Evolutionary conservation across 345 rosid genomes (phyloP).

Genomic region (Hypericum perforatum): DNA sequence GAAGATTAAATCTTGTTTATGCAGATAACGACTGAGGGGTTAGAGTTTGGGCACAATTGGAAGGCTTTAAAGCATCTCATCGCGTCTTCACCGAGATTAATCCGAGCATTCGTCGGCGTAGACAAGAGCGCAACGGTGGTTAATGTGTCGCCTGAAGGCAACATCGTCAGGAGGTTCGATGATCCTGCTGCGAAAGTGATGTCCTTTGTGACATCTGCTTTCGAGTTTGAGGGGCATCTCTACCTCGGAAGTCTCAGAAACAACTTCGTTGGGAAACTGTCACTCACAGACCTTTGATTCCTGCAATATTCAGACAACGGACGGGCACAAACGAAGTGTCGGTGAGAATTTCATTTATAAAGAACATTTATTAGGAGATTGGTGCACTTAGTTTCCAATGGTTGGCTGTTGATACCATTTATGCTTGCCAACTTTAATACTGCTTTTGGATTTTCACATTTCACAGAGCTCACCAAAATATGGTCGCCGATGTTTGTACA

Average conservation of each 20-base stretch:
- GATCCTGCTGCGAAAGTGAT: conserved; percentile 35
- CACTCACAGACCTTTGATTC: conserved; percentile 8
- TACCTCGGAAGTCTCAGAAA: conserved; percentile 37
- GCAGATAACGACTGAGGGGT: conserved; percentile 19
- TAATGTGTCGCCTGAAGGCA: conserved; percentile 38
- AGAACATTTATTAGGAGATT: too few relatives aligned
- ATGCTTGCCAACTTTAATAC: too few relatives aligned
- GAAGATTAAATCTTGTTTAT: not conserved
- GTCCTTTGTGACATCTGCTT: conserved; percentile 36
- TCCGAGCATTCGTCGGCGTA: not conserved
- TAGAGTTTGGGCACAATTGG: conserved; percentile 36
- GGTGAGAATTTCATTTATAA: too few relatives aligned
- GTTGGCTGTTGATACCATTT: too few relatives aligned
- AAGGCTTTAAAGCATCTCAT: conserved; percentile 24
- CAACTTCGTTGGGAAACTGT: conserved; percentile 34
- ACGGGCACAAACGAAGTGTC: too few relatives aligned
- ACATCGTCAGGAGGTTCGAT: conserved; percentile 23
- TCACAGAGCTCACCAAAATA: too few relatives aligned
- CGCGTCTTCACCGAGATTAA: conserved; percentile 21
- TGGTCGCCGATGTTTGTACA: too few relatives aligned
- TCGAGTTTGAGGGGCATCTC: conserved; percentile 41
- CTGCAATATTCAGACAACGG: too few relatives aligned
- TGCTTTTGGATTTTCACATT: too few relatives aligned
- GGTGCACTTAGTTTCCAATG: too few relatives aligned
- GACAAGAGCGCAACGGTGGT: conserved; percentile 23